Conservation (phyloP, 768 basidiomycete species). For the Asterophora parasitica region DNA sequence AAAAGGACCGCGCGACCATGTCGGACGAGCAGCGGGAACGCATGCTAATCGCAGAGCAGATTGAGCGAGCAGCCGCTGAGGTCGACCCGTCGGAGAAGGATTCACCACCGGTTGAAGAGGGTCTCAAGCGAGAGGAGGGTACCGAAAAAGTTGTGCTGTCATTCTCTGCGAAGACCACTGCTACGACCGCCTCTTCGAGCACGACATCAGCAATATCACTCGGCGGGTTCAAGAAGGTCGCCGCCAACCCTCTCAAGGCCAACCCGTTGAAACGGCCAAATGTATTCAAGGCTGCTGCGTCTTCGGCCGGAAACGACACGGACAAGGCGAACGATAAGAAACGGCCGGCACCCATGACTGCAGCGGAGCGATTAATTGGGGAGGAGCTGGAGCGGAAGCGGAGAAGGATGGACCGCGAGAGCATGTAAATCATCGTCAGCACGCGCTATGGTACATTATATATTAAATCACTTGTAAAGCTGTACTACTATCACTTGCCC, state of each 20-base stretch:
- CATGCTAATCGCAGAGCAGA: slow-evolving; percentile 85
- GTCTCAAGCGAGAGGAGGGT: slow-evolving; percentile 67
- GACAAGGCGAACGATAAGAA: slow-evolving; percentile 51
- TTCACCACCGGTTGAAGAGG: slow-evolving; percentile 46
- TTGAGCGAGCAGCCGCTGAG: slow-evolving; percentile 74
- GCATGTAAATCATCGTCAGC: slow-evolving; percentile 9
- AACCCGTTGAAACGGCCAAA: slow-evolving; percentile 74
- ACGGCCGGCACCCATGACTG: slow-evolving; percentile 63
- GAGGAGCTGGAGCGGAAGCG: slow-evolving; percentile 92
- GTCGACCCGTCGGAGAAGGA: slow-evolving; percentile 28
- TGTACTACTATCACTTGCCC: slow-evolving; percentile 15
- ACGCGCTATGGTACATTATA: slow-evolving; percentile 1
- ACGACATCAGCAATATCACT: slow-evolving; percentile 28
- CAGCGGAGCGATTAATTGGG: slow-evolving; percentile 79
- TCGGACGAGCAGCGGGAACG: slow-evolving; percentile 96
- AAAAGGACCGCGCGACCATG: slow-evolving; percentile 87
- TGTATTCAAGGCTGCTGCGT: slow-evolving; percentile 56
- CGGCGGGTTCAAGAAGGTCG: slow-evolving; percentile 53
- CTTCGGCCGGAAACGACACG: slow-evolving; percentile 28
- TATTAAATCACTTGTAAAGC: slow-evolving; percentile 13
- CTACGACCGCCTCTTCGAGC: slow-evolving; percentile 22
- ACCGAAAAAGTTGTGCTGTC: slow-evolving; percentile 74
- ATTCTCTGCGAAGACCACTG: slow-evolving; percentile 51
- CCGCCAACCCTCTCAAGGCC: slow-evolving; percentile 55
- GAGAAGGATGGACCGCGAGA: slow-evolving; percentile 62